Conservation (phyloP, 1,139 yeast genomes). For the Debaryomycetaceae sp. region DNA sequence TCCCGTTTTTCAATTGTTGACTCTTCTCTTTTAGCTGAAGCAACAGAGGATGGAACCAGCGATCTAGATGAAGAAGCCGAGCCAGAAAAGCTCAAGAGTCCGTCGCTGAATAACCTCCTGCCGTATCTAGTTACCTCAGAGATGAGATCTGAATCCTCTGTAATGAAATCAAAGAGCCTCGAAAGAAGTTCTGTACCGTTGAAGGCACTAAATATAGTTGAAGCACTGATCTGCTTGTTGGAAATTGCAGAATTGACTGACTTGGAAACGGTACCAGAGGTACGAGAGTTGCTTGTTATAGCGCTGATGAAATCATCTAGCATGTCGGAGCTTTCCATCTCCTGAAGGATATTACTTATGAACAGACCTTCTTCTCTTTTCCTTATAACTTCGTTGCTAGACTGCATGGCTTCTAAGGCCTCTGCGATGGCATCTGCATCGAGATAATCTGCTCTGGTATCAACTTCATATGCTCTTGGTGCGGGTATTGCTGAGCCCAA, state of each 20-base stretch:
- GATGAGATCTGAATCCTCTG: conserved; percentile 19
- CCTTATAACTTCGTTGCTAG: not conserved
- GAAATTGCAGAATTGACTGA: conserved; percentile 14
- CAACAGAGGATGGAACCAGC: not conserved
- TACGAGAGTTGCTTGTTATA: conserved; percentile 13
- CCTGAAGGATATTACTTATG: conserved; percentile 11
- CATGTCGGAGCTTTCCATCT: conserved; percentile 12
- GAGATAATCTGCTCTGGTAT: not conserved
- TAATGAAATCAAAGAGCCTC: conserved; percentile 18
- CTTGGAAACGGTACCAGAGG: conserved; percentile 10
- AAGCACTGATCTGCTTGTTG: conserved; percentile 14
- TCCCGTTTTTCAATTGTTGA: conserved; percentile 14
- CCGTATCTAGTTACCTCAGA: conserved; percentile 17
- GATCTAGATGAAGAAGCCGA: not conserved
- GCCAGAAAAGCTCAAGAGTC: conserved; percentile 9
- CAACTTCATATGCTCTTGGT: not conserved
- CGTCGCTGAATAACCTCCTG: conserved; percentile 13
- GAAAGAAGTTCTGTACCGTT: conserved; percentile 7
- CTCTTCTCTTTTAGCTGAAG: not conserved
- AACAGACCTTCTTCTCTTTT: conserved; percentile 9
- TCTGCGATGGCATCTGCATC: not conserved
- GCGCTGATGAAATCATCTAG: conserved; percentile 3
- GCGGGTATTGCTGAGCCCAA: conserved; percentile 4
- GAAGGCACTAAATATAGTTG: conserved; percentile 15
- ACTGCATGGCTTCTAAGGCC: not conserved